These are phyloP conservation scores for Neurospora sp. DNA, from an alignment of 495 filamentous ascomycete genomes.

Conservation along the genomic window DNA sequence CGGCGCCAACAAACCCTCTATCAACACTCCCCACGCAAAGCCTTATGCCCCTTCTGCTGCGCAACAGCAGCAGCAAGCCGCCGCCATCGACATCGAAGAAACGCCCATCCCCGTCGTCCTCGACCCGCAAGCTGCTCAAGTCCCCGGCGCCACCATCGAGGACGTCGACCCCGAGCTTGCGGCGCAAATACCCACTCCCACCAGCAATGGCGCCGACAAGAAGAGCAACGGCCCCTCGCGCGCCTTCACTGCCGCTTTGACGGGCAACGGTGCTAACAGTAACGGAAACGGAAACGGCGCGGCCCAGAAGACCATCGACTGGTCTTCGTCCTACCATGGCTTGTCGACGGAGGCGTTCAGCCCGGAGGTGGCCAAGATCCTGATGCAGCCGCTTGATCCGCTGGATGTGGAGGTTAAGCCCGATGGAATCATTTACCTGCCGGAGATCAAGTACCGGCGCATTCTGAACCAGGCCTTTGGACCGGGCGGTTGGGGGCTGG, in stretches of 20 bases:
- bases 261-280: constrained; percentile 12
- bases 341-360: constrained; percentile 66
- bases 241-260: constrained; percentile 11
- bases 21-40: neutral
- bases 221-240: neutral
- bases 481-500: constrained; percentile 90
- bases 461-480: constrained; percentile 90
- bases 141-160: constrained; percentile 21
- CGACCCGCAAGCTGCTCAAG: constrained; percentile 23
- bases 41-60: neutral
- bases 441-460: constrained; percentile 95
- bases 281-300: constrained; percentile 19
- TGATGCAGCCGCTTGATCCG: constrained; percentile 55
- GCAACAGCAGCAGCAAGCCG: neutral
- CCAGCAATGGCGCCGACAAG: neutral
- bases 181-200: constrained; percentile 10
- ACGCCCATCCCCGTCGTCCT: neutral
- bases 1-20: neutral
- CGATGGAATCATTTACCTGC: constrained; percentile 91
- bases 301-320: constrained; percentile 58
- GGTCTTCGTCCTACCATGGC: constrained; percentile 88
- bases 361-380: constrained; percentile 59
- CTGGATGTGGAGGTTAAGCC: constrained; percentile 93
- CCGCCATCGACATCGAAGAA: neutral
- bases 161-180: constrained; percentile 18